Conservation (phyloP, 352 stramenopile genomes). For the Aphanomyces stellatus region DNA sequence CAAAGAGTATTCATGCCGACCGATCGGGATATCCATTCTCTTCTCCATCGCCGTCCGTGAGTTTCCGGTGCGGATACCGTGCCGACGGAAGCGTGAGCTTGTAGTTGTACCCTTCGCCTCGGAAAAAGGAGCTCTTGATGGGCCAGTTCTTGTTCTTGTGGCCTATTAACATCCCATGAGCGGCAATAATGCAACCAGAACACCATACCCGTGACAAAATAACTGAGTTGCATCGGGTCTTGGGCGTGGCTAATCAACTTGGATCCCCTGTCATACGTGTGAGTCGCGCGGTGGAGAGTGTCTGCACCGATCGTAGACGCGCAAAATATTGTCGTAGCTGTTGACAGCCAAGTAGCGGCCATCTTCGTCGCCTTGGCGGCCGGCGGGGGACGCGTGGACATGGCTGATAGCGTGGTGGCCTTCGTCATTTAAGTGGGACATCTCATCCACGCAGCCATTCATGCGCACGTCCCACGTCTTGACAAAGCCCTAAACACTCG, state of each 20-base stretch:
- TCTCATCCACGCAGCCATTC: slow-evolving; percentile 63
- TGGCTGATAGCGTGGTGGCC: slow-evolving; percentile 75
- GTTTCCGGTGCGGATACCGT: slow-evolving; percentile 45
- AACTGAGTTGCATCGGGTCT: slow-evolving; percentile 72
- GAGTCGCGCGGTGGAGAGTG: not conserved
- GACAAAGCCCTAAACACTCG: slow-evolving; percentile 47
- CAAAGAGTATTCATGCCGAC: not conserved
- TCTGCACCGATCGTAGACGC: slow-evolving; percentile 63
- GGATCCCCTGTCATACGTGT: slow-evolving; percentile 26
- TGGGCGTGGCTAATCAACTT: slow-evolving; percentile 71
- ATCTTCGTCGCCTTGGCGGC: slow-evolving; percentile 47
- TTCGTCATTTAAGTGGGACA: slow-evolving; percentile 70
- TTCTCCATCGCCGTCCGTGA: slow-evolving; percentile 70
- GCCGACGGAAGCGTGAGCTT: slow-evolving; percentile 58
- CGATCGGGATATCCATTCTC: slow-evolving; percentile 34
- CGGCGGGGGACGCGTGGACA: slow-evolving; percentile 70
- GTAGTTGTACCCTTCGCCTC: slow-evolving; percentile 80
- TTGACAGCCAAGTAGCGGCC: slow-evolving; percentile 77
- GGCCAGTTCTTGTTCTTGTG: slow-evolving; percentile 90
- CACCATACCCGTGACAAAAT: slow-evolving; percentile 41
- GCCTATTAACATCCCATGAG: slow-evolving; percentile 20
- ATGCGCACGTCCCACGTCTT: slow-evolving; percentile 84
- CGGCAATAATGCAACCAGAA: not conserved
- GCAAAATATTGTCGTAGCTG: slow-evolving; percentile 85
- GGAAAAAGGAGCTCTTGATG: slow-evolving; percentile 86